Evolutionary conservation across 306 rosid genomes (phyloP), one percentile per base, ranked within the genome.

Genomic region (Castanea sativa): DNA sequence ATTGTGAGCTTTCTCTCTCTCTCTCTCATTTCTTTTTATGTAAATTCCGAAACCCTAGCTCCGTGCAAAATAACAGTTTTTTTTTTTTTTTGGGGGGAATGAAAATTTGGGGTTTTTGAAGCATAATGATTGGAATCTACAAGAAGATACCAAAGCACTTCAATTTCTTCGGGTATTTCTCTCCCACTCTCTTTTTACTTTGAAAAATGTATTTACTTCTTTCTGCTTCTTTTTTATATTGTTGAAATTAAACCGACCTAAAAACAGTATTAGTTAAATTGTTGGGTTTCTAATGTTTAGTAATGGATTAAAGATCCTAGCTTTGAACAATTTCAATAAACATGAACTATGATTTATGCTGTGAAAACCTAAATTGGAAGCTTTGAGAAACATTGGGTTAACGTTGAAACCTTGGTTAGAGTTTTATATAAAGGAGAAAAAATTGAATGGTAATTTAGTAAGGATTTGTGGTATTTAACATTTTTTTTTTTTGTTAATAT

Each of bases 51-150:
- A 51, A 69, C n/a, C 65, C 33, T 41, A 21, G 1, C 29, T 70
- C 33, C 25, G 29, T 67, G 5, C 30, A 1, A 15, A 49, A 49
- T 49, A 13, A 49, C 5, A 1, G 4, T 49, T 78, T 10, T 29
- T 83, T 77, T n/a, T 14, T 2, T 6, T 12, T 20, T 58, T 30
- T 5, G 30, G 23, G 27, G 27, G 16, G 10, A 59, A 19, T 69
- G 52, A 43, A 27, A n/a, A 14, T 21, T 38, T 78, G 20, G 58
- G 33, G 60, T 70, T 63, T 84, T 15, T 83, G 75, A 85, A 94
- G 97, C 97, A 94, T 79, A 90, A 92, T 75, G 74, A 57, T 69
- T 94, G 99, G 99, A 81, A 89, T 91, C 67, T 88, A n/a, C 89
- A 83, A 81, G 92, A 88, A 73, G 99, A 94, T 85, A 69, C 93